These are phyloP conservation scores for Xylaria sp. DNA, from an alignment of 2,329 filamentous ascomycete species.

Conservation along the genomic window DNA sequence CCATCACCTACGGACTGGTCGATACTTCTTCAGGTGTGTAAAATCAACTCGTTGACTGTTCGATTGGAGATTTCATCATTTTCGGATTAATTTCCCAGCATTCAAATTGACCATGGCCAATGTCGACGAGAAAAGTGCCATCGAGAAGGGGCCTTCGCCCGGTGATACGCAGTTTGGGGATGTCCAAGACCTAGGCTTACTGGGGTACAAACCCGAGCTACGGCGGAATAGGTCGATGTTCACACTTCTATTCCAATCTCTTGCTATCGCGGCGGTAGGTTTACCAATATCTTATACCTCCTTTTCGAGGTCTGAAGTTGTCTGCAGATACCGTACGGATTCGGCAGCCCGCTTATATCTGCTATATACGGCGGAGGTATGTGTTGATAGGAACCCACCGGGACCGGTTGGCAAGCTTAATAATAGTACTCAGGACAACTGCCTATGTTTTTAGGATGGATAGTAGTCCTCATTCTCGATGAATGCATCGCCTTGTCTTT, in stretches of 20 bases:
- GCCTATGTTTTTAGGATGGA: constrained; percentile 68
- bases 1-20: not conserved
- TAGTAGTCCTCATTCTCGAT: constrained; percentile 63
- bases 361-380: constrained; percentile 54
- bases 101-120: constrained; percentile 17
- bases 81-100: not conserved
- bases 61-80: not conserved
- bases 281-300: not conserved
- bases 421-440: constrained; percentile 56
- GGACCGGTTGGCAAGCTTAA: constrained; percentile 9
- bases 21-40: not conserved
- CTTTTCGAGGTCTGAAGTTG: constrained; percentile 12
- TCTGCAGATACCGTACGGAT: constrained; percentile 63
- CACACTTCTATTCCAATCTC: constrained; percentile 69
- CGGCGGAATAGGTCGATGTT: constrained; percentile 68
- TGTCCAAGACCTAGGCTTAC: constrained; percentile 49
- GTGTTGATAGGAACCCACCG: constrained; percentile 18
- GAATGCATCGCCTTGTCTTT: constrained; percentile 64
- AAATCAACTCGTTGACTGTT: constrained; percentile 4
- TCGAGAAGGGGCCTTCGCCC: constrained; percentile 28
- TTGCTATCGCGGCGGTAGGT: constrained; percentile 66
- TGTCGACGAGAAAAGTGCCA: constrained; percentile 23
- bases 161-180: constrained; percentile 29
- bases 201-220: constrained; percentile 69
- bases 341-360: constrained; percentile 53